Evolutionary conservation across 805 yeast species (phyloP).

Genomic region (Brettanomyces naardenensis): DNA sequence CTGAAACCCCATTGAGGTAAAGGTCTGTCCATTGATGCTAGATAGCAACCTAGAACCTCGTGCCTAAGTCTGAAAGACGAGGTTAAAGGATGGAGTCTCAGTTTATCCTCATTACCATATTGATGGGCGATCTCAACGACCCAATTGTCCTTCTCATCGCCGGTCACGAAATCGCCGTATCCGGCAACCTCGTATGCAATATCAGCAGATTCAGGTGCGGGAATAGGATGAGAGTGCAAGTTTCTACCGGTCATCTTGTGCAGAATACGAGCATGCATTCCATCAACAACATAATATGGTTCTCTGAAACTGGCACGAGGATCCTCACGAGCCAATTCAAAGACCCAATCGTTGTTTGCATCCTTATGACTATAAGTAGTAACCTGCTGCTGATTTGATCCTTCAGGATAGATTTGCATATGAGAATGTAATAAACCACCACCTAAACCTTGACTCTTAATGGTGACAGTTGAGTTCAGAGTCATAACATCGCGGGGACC

Average conservation of each 20-base stretch:
- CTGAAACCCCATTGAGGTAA: slow-evolving; percentile 81
- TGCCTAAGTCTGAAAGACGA: slow-evolving; percentile 64
- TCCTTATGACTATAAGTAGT: slow-evolving; percentile 96
- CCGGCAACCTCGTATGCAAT: slow-evolving; percentile 76
- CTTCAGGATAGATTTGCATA: slow-evolving; percentile 75
- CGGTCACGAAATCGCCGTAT: slow-evolving; percentile 63
- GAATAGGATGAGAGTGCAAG: slow-evolving; percentile 73
- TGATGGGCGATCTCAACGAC: slow-evolving; percentile 72
- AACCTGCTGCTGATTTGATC: slow-evolving; percentile 89
- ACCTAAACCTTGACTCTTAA: slow-evolving; percentile 63
- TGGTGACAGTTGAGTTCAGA: slow-evolving; percentile 47
- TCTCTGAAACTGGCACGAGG: slow-evolving; percentile 25
- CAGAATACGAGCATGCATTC: slow-evolving; percentile 59
- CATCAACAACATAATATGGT: slow-evolving; percentile 41
- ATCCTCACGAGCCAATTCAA: slow-evolving; percentile 51
- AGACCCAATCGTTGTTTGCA: slow-evolving; percentile 72
- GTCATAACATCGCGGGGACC: slow-evolving; percentile 61
- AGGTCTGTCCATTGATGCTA: slow-evolving; percentile 63
- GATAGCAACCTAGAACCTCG: slow-evolving; percentile 59
- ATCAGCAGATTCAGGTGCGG: slow-evolving; percentile 62
- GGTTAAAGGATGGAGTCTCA: slow-evolving; percentile 64
- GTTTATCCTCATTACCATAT: slow-evolving; percentile 38
- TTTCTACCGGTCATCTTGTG: slow-evolving; percentile 69
- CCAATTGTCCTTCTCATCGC: slow-evolving; percentile 89
- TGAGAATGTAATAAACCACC: slow-evolving; percentile 86